phyloP scores from a whole-genome alignment of 768 basidiomycete species.

The Russula virescens region DNA sequence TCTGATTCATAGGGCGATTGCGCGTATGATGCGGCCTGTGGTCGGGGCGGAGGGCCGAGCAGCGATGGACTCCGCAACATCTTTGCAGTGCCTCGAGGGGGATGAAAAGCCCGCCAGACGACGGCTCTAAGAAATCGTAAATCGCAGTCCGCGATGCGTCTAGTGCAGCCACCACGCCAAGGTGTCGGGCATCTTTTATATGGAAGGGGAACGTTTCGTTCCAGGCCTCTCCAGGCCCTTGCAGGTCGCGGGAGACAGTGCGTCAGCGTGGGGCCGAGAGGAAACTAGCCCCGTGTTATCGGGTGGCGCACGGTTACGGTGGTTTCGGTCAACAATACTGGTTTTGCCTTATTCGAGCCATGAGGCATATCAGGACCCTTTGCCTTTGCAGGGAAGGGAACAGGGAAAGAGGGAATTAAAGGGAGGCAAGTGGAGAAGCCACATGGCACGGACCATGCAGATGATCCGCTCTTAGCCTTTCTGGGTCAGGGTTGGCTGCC shows the following conservation, averaged over 20 bases:
- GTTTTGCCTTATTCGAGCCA: neutral
- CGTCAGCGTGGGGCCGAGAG: slow-evolving; percentile 2
- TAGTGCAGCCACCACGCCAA: neutral
- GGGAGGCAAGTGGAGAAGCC: too few species aligned
- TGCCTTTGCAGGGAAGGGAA: neutral
- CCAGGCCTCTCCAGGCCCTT: slow-evolving; percentile 6
- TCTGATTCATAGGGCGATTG: neutral
- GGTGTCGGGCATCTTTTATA: neutral
- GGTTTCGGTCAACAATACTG: neutral
- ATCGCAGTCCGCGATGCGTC: neutral
- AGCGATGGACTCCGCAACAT: neutral
- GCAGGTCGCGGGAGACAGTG: neutral
- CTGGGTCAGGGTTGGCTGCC: too few species aligned
- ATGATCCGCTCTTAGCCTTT: too few species aligned
- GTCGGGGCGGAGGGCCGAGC: neutral
- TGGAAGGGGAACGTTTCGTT: neutral
- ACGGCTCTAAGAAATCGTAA: too few species aligned
- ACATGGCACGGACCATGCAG: too few species aligned
- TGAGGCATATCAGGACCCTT: too few species aligned
- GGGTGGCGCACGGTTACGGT: neutral
- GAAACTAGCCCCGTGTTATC: neutral
- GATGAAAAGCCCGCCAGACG: too few species aligned
- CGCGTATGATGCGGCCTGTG: neutral
- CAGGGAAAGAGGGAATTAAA: neutral
- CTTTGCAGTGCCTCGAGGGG: neutral